Evolutionary conservation across 2,329 filamentous ascomycete genomes (phyloP).

Genomic region (Thyridium curvatum): DNA sequence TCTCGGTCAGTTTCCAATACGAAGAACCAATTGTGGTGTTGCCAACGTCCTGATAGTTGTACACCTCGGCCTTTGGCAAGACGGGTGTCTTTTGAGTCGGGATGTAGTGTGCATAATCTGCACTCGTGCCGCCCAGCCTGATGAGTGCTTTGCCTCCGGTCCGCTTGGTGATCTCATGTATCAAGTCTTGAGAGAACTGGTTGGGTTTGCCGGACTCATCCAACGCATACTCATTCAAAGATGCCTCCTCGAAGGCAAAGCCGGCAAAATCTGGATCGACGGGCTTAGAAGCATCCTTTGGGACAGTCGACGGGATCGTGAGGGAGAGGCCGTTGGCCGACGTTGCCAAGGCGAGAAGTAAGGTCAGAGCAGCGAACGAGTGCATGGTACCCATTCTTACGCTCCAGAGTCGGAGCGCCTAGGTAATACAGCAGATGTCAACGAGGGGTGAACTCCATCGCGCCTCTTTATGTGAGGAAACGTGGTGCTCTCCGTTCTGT

Average conservation of each 20-base stretch:
- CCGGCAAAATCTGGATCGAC: slow-evolving; percentile 18
- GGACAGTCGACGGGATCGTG: not conserved
- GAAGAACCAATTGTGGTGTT: slow-evolving; percentile 25
- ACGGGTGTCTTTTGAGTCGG: slow-evolving; percentile 21
- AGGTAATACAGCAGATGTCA: too few relatives aligned
- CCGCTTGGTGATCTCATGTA: slow-evolving; percentile 22
- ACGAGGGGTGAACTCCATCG: too few relatives aligned
- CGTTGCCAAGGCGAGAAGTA: not conserved
- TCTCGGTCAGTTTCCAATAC: slow-evolving; percentile 23
- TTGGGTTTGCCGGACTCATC: slow-evolving; percentile 22
- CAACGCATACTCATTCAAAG: slow-evolving; percentile 23
- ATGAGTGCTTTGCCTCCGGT: slow-evolving; percentile 26
- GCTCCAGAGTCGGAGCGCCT: too few relatives aligned
- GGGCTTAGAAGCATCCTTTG: not conserved
- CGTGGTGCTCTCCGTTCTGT: too few relatives aligned
- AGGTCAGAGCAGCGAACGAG: too few relatives aligned
- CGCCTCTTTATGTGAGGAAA: too few relatives aligned
- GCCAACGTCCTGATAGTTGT: slow-evolving; percentile 26
- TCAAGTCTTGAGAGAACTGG: slow-evolving; percentile 24
- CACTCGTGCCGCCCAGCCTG: slow-evolving; percentile 25
- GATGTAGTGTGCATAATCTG: slow-evolving; percentile 26
- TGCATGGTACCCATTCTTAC: too few relatives aligned
- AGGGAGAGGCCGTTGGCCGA: too few relatives aligned
- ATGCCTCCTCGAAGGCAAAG: slow-evolving; percentile 25
- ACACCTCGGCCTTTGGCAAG: slow-evolving; percentile 22